Conservation (phyloP, 1,284 basidiomycete genomes). For the Leccinum subspadiceum region DNA sequence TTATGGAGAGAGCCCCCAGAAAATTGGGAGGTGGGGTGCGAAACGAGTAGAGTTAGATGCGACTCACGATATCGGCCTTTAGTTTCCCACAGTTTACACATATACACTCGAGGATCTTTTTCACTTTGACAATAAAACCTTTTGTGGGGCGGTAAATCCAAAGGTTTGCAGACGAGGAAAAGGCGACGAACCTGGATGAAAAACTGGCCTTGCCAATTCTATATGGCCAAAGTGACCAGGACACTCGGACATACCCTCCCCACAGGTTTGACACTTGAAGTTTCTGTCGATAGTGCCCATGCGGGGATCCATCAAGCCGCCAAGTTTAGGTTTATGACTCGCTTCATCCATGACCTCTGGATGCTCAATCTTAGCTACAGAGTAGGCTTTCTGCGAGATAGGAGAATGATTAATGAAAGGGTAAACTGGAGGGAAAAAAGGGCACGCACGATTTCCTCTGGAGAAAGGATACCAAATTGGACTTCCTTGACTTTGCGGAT, state of each 20-base stretch:
- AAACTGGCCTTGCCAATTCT: constrained; percentile 94
- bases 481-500: constrained; percentile 95
- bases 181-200: constrained; percentile 80
- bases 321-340: constrained; percentile 83
- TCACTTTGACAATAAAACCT: constrained; percentile 99
- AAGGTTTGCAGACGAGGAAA: neutral
- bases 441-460: constrained; percentile 94
- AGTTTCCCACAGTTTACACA: constrained; percentile 98
- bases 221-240: constrained; percentile 99
- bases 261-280: constrained; percentile 99
- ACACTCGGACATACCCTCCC: constrained; percentile 97
- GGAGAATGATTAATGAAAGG: constrained; percentile 12
- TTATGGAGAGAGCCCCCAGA: constrained; percentile 90
- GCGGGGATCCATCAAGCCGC: constrained; percentile 95
- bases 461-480: constrained; percentile 98
- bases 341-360: constrained; percentile 98
- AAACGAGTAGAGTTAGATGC: constrained; percentile 79
- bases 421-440: constrained; percentile 1
- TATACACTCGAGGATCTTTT: constrained; percentile 99
- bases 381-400: constrained; percentile 85
- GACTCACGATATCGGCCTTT: constrained; percentile 94
- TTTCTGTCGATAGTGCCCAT: constrained; percentile 99
- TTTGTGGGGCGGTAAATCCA: neutral
- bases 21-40: constrained; percentile 88
- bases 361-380: constrained; percentile 97